Base-by-base conservation (phyloP, 2,329 filamentous ascomycete genomes). In the Ceratocystis cacaofunesta region DNA sequence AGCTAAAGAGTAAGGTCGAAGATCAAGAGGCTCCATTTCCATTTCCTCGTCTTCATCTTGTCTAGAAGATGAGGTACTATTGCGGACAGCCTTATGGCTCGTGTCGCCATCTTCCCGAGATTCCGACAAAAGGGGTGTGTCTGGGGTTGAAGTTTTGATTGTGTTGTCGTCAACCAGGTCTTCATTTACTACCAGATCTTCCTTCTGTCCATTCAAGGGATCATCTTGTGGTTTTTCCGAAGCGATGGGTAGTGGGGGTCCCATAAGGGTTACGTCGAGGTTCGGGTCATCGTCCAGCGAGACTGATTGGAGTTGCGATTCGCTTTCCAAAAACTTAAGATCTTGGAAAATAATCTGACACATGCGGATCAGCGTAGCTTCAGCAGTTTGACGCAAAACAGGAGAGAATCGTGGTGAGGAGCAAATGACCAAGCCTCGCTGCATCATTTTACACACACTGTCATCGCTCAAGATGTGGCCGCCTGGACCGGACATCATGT, bases 401-500 rank as follows among this genome's bases (percentile, higher is more conserved):
- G 96, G 92, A 8, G 92, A 96, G 68, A 97, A 85, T 65, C 92
- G 85, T 65, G 89, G 85, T 72, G 97, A 92, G 69, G 92, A 99
- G 78, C 94, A 99, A 79, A 99, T 97, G 72, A 91, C 96, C 69
- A 99, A 76, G 1, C 92, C 94, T 1, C 91, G 92, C 74, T 96
- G 94, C 92, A 99, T 97, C 91, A 99, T 97, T 74, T 96, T 91
- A 73, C 95, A 99, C 10, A 99, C 91, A 72, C 92, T 97, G 77
- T 97, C 92, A 71, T 99, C 94, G 67, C 92, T 95, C n/a, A 99
- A 79, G 10, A 97, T 84, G 69, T 95, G 88, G 46, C 94, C 94
- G 36, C 92, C 91, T 0, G 92, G 90, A 0, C 94, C 90, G 17
- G 92, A 95, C 71, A 99, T 87, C 88, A 99, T 96, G 72, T 91